Base-by-base conservation (phyloP, 73 alveolate genomes). In the Paramecium primaurelia region DNA sequence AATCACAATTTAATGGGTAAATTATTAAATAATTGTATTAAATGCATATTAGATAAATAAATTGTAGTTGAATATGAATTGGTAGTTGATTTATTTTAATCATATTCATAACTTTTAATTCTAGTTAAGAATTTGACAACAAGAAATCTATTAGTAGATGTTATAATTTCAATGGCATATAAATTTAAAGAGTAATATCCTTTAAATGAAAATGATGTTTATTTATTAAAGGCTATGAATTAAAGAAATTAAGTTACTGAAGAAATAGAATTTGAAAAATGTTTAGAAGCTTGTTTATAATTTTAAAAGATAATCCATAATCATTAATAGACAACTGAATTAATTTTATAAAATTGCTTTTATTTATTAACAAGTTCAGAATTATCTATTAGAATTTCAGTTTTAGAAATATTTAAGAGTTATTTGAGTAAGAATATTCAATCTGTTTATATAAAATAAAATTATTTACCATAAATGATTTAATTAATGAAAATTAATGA, bases 301-400 rank as follows among this genome's bases (percentile, higher is more conserved):
- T 80, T 42, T 28, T 80, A 80, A 26, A 44, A 45, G 37, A 26
- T 80, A 5, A 45, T 42, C 10, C 47, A 80, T 47, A 18, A 18
- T 22, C 34, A 80, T 49, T 3, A 14, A 26, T 3, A 28, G 20
- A 44, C 91, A 22, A 32, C 58, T 25, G 75, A 80, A 11, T 80
- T 80, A 44, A 49, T 80, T 7, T 80, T 80, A 45, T 18, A 80
- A 49, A 80, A 80, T 80, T 80, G 91, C 26, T 80, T 80, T 36
- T 80, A 44, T 47, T 44, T 80, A 44, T 25, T 80, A 25, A 45
- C 71, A 26, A 32, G 64, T 45, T 10, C 40, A 45, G 91, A 80
- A 25, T 80, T 80, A 80, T 40, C 91, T 8, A 49, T 80, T 45
- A 80, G 91, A 80, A 36, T 80, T 9, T 59, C 91, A 44, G 73